phyloP scores from a whole-genome alignment of 345 rosid species.

The Hibiscus mutabilis region DNA sequence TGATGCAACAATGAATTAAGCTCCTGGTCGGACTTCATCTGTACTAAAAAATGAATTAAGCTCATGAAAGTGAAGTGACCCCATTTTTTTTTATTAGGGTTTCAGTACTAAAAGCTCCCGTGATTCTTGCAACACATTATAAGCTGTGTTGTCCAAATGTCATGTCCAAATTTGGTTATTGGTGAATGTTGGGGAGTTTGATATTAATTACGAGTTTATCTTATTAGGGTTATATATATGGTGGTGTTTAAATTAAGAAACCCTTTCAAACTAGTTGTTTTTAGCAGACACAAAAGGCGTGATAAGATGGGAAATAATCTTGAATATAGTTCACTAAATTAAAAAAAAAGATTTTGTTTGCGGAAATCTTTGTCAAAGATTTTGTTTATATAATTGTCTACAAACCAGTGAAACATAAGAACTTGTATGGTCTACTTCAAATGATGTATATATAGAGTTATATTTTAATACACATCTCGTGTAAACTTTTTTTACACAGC shows the following conservation, averaged over 20 bases:
- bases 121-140: background rate
- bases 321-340: background rate
- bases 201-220: background rate
- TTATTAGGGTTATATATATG: background rate
- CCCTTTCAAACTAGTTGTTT: background rate
- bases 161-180: background rate
- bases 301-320: constrained; percentile 2
- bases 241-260: background rate
- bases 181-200: background rate
- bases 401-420: background rate
- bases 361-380: background rate
- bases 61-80: background rate
- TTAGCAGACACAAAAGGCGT: background rate
- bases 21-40: background rate
- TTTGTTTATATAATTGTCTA: no score
- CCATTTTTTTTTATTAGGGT: background rate
- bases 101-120: background rate
- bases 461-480: no score
- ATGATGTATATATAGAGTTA: no score
- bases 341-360: background rate
- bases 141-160: background rate
- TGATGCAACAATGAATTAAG: background rate
- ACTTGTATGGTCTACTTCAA: background rate
- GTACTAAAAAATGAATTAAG: background rate
- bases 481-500: no score